A percentile compares a stretch with the other conserved stretches of the same genome.
These are phyloP conservation scores for Neurospora cerealis DNA, from an alignment of 495 filamentous ascomycete species.

Conservation along the genomic window DNA sequence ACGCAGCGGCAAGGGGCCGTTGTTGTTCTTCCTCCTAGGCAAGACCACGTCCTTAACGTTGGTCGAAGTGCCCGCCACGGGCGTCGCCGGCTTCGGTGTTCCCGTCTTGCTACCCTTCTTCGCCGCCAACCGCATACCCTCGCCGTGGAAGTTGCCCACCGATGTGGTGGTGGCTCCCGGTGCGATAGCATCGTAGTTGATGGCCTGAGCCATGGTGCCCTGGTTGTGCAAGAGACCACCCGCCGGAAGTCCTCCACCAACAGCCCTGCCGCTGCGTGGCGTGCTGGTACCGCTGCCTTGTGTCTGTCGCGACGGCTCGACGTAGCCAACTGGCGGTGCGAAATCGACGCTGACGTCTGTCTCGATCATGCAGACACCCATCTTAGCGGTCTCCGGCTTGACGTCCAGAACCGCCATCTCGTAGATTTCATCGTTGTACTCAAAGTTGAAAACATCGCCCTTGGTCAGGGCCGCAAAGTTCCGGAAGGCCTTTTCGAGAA, in stretches of 20 bases:
- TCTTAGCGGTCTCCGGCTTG: constrained; percentile 67
- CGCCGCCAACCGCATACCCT: constrained; percentile 63
- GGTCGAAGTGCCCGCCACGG: constrained; percentile 57
- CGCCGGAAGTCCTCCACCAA: constrained; percentile 40
- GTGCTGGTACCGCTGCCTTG: constrained; percentile 51
- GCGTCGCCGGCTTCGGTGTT: constrained; percentile 73
- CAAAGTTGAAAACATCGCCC: constrained; percentile 88
- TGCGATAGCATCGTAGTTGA: constrained; percentile 93
- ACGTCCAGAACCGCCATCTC: constrained; percentile 88
- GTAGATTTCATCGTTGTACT: constrained; percentile 88
- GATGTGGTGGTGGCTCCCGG: constrained; percentile 58
- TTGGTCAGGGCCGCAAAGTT: constrained; percentile 89
- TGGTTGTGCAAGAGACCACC: constrained; percentile 70
- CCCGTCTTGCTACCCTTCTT: constrained; percentile 73
- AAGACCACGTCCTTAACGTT: constrained; percentile 36
- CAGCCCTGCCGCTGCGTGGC: constrained; percentile 36
- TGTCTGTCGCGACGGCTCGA: constrained; percentile 59
- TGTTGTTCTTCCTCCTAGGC: constrained; percentile 51
- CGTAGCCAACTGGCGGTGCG: constrained; percentile 84
- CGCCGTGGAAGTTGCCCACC: constrained; percentile 67
- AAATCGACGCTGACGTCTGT: constrained; percentile 95
- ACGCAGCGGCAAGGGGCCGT: constrained; percentile 78
- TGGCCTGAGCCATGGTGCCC: constrained; percentile 90
- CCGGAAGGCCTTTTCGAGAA: constrained; percentile 89
- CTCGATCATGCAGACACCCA: constrained; percentile 84